These are phyloP conservation scores for Neurospora sp. DNA, from an alignment of 495 filamentous ascomycete species.

Conservation along the genomic window DNA sequence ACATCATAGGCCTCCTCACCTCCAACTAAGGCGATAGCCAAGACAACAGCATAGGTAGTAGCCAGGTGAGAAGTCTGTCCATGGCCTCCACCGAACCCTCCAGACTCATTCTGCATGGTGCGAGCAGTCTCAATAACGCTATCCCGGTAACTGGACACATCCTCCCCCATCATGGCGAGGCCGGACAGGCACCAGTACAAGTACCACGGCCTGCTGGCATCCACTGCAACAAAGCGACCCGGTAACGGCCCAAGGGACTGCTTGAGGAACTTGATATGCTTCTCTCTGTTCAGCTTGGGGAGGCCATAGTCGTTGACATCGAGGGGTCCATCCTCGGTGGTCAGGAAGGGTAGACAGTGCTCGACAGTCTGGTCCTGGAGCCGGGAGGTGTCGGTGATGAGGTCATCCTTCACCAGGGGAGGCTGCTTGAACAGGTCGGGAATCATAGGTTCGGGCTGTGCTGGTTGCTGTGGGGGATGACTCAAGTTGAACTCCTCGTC, in stretches of 20 bases:
- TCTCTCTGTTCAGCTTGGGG: slow-evolving; percentile 55
- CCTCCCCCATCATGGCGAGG: slow-evolving; percentile 62
- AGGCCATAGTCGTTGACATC: slow-evolving; percentile 58
- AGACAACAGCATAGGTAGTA: slow-evolving; percentile 72
- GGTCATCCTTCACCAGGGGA: slow-evolving; percentile 55
- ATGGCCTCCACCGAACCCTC: slow-evolving; percentile 91
- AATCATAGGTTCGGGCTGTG: slow-evolving; percentile 27
- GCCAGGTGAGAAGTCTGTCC: slow-evolving; percentile 82
- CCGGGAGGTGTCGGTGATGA: slow-evolving; percentile 57
- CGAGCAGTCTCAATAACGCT: slow-evolving; percentile 59
- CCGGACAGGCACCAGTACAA: slow-evolving; percentile 81
- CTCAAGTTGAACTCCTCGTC: slow-evolving; percentile 14
- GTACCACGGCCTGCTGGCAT: slow-evolving; percentile 85
- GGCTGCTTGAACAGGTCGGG: slow-evolving; percentile 54
- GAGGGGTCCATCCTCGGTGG: slow-evolving; percentile 31
- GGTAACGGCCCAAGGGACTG: slow-evolving; percentile 55
- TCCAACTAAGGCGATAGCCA: slow-evolving; percentile 67
- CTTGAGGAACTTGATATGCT: slow-evolving; percentile 69
- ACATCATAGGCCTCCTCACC: slow-evolving; percentile 60
- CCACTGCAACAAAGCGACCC: slow-evolving; percentile 51
- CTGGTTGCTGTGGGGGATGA: neutral
- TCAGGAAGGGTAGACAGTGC: slow-evolving; percentile 61
- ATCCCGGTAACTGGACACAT: slow-evolving; percentile 58
- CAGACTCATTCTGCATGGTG: slow-evolving; percentile 69
- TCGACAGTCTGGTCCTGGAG: slow-evolving; percentile 57